Base-by-base conservation (phyloP, 306 rosid genomes). In the Prunus dulcis region DNA sequence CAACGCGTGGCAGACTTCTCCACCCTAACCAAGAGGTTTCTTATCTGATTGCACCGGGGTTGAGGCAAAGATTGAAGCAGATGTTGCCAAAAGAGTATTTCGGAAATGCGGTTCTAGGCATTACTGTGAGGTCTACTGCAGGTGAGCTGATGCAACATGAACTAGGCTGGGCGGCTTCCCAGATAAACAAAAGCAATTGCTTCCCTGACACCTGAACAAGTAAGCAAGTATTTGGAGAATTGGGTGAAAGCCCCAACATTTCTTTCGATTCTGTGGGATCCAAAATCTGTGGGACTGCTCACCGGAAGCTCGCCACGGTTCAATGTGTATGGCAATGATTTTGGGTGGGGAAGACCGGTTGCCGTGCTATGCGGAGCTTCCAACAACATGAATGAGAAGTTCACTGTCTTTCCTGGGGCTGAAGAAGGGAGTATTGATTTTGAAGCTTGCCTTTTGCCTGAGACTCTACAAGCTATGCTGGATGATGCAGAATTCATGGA, bases 231-330 rank as follows among this genome's bases (percentile, higher is more conserved):
- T 3, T 77, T 65, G 46, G 85, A 79, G 61, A 69, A 49, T n/a
- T 85, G 86, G 91, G 58, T 63, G 6, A 74, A 78, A 77, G 52
- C 2, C 14, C 89, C 85, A 0, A 8, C 9, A 2, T 12, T 67
- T 19, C 9, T 0, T 68, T n/a, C 72, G 49, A 14, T 0, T 2
- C 3, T 2, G 1, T n/a, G 55, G 32, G 55, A 17, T 67, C 12
- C 15, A 43, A 67, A 20, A 0, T 13, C 2, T 83, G 63, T 0
- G 8, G 8, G 0, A 6, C 0, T 6, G 8, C 9, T 1, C 17
- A 71, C 55, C 0, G 73, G 88, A 10, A 72, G 87, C 76, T 87
- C 91, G 3, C 88, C 85, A 0, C 19, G 75, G 80, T 87, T 84
- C 69, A 18, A 84, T 68, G 58, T 84, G 67, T 84, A 84, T 32